These are phyloP conservation scores for Firmiana major DNA, from an alignment of 345 rosid species.

Conservation along the genomic window DNA sequence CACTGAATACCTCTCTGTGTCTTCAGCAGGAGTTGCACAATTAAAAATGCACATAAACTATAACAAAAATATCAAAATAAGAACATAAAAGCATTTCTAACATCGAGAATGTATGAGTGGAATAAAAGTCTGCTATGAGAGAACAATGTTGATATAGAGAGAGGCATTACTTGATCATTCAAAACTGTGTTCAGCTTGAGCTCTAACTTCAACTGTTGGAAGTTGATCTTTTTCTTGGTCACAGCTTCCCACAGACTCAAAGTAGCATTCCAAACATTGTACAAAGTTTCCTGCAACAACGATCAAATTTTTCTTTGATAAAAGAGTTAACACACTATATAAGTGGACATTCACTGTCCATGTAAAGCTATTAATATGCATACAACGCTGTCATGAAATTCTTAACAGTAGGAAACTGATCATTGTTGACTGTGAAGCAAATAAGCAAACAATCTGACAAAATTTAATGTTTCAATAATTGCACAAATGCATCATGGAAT, in stretches of 20 bases:
- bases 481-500: not conserved
- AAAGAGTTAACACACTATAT: not conserved
- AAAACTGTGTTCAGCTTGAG: constrained; percentile 66
- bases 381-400: not conserved
- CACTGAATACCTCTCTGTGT: not conserved
- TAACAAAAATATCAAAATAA: not conserved
- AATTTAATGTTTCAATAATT: not conserved
- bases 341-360: not conserved
- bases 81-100: not conserved
- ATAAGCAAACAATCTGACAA: not conserved
- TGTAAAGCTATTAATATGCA: not conserved
- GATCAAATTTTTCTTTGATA: constrained; percentile 14
- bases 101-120: not conserved
- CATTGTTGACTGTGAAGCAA: not conserved
- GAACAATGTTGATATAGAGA: constrained; percentile 3
- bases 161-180: constrained; percentile 55
- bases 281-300: constrained; percentile 61
- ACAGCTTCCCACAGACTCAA: constrained; percentile 65
- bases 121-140: not conserved
- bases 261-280: constrained; percentile 63
- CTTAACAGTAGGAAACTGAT: not conserved
- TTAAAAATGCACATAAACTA: not conserved
- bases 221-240: constrained; percentile 54
- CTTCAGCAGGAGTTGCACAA: not conserved
- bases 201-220: constrained; percentile 65